phyloP scores from a whole-genome alignment of 441 rosid genomes.

The Adansonia rubrostipa region DNA sequence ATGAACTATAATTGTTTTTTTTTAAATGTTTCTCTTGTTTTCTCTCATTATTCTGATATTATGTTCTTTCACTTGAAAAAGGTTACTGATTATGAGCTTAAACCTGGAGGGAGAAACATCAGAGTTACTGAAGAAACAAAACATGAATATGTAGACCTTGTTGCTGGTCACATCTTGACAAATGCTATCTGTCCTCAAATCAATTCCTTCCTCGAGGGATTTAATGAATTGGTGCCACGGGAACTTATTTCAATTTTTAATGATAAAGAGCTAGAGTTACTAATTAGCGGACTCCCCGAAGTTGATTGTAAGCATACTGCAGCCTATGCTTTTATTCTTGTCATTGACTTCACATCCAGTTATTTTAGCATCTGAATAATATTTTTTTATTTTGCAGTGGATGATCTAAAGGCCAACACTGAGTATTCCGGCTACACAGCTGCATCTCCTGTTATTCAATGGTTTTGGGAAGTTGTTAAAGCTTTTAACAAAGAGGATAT shows the following conservation, averaged over 20 bases:
- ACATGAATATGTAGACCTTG: constrained; percentile 96
- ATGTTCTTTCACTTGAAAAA: constrained; percentile 27
- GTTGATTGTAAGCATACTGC: constrained; percentile 79
- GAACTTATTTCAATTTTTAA: constrained; percentile 91
- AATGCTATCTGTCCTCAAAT: constrained; percentile 98
- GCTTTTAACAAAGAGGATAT: constrained; percentile 94
- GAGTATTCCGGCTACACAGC: constrained; percentile 89
- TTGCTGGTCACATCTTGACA: constrained; percentile 92
- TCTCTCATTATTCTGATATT: not conserved
- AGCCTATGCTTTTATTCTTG: constrained; percentile 12
- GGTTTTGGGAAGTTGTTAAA: constrained; percentile 99
- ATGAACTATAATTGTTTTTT: not conserved
- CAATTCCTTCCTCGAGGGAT: constrained; percentile 89
- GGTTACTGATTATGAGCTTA: constrained; percentile 98
- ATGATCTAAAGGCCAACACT: constrained; percentile 82
- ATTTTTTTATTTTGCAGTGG: constrained; percentile 57
- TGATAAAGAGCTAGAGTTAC: constrained; percentile 97
- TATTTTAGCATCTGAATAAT: constrained; percentile 20
- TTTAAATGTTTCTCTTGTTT: not conserved
- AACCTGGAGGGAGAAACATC: constrained; percentile 94
- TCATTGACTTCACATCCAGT: constrained; percentile 25
- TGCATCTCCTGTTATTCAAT: constrained; percentile 83
- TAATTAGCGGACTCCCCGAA: constrained; percentile 98
- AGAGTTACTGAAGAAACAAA: constrained; percentile 97
- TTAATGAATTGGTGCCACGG: constrained; percentile 74